Conservation (phyloP, 495 filamentous ascomycete species). For the Xylaria cubensis region DNA sequence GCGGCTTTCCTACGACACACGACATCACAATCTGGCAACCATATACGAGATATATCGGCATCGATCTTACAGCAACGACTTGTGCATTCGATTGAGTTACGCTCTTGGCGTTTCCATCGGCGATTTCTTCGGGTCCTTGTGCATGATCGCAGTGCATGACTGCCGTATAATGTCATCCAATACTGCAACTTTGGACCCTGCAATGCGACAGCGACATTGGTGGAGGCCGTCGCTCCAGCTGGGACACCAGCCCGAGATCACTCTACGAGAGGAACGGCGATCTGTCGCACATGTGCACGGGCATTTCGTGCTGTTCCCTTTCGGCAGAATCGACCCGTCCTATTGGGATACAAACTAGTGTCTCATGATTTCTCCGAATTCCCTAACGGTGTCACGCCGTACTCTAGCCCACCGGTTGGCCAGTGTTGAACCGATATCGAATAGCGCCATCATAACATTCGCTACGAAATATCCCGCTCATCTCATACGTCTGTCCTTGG, state of each 20-base stretch:
- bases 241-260: slow-evolving; percentile 15
- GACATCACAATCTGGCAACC: not conserved
- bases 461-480: slow-evolving; percentile 7
- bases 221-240: slow-evolving; percentile 1
- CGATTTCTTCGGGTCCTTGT: slow-evolving; percentile 1
- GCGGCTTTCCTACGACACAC: slow-evolving; percentile 12
- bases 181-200: slow-evolving; percentile 8
- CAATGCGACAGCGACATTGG: slow-evolving; percentile 22
- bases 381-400: slow-evolving; percentile 18
- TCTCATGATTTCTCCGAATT: slow-evolving; percentile 26
- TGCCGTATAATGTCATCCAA: not conserved
- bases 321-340: slow-evolving; percentile 27
- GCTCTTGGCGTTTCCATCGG: slow-evolving; percentile 3
- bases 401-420: not conserved
- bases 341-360: slow-evolving; percentile 25
- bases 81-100: not conserved
- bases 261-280: slow-evolving; percentile 4
- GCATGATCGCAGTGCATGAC: slow-evolving; percentile 10
- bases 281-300: slow-evolving; percentile 16
- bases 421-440: slow-evolving; percentile 8
- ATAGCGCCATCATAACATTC: slow-evolving; percentile 5
- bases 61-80: slow-evolving; percentile 19
- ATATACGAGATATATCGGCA: slow-evolving; percentile 9
- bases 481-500: not conserved
- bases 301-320: slow-evolving; percentile 3